Percentiles rank a stretch among this genome's conserved stretches.
Evolutionary conservation across 306 rosid species (phyloP).

Genomic region (Malus fusca): DNA sequence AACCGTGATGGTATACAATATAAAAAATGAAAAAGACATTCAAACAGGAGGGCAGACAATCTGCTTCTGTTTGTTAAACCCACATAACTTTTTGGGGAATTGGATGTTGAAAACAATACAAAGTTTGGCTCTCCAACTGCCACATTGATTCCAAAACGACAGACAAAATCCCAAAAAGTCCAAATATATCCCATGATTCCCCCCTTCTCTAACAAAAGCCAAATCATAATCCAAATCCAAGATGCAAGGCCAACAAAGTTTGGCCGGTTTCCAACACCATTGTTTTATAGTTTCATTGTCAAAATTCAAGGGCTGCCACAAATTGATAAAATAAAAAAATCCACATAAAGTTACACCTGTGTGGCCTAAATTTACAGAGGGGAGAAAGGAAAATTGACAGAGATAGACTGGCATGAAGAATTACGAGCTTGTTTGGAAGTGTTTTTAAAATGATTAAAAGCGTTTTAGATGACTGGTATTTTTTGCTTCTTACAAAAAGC

Average conservation of each 20-base stretch:
- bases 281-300: neutral
- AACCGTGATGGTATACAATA: too few relatives aligned
- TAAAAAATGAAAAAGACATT: too few relatives aligned
- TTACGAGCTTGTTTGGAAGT: rapidly evolving
- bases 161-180: neutral
- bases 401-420: too few relatives aligned
- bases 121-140: neutral
- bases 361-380: too few relatives aligned
- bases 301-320: conserved; percentile 1
- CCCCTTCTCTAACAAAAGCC: neutral
- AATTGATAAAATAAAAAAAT: neutral
- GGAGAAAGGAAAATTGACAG: too few relatives aligned
- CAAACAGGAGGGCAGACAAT: too few relatives aligned
- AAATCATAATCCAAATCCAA: neutral
- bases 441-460: too few relatives aligned
- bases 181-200: neutral
- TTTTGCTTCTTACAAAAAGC: too few relatives aligned
- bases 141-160: too few relatives aligned
- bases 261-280: neutral
- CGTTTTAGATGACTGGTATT: rapidly evolving
- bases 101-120: neutral
- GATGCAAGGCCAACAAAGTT: neutral
- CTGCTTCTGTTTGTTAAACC: too few relatives aligned
- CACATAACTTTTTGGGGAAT: neutral
- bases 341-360: neutral